Evolutionary conservation across 129 eudicot species (phyloP).

Genomic region (Centella asiatica): DNA sequence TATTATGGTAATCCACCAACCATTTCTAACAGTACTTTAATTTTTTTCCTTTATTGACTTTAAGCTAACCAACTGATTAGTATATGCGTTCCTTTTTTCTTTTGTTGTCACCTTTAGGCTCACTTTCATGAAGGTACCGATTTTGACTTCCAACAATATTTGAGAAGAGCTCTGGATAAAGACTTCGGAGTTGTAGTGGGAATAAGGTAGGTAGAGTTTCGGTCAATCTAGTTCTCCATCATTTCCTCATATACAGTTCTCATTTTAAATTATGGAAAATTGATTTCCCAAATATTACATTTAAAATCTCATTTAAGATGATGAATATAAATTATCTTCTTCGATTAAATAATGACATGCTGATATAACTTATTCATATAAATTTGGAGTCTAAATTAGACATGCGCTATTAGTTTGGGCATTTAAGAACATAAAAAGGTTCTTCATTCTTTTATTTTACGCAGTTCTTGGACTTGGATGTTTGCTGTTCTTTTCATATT

Average conservation of each 20-base stretch:
- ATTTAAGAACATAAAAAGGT: neutral
- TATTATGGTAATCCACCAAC: constrained; percentile 33
- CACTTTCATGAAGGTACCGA: constrained; percentile 44
- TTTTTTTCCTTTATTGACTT: neutral
- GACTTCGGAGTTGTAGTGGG: constrained; percentile 49
- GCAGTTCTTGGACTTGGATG: constrained; percentile 57
- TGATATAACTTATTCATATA: too few relatives aligned
- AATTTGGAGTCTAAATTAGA: too few relatives aligned
- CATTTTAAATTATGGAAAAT: too few relatives aligned
- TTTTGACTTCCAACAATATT: constrained; percentile 44
- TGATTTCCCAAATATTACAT: too few relatives aligned
- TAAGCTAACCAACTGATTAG: neutral
- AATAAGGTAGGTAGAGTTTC: constrained; percentile 27
- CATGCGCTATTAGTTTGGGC: too few relatives aligned
- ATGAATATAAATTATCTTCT: too few relatives aligned
- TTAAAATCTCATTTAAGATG: too few relatives aligned
- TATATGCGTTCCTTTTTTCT: neutral
- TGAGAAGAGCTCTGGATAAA: constrained; percentile 43
- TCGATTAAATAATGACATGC: too few relatives aligned
- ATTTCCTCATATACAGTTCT: neutral
- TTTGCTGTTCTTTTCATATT: constrained; percentile 53
- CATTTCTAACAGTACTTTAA: neutral
- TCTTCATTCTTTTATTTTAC: neutral
- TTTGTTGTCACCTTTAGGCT: constrained; percentile 24
- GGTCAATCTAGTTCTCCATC: neutral